Evolutionary conservation across 2,329 filamentous ascomycete species (phyloP).

Genomic region (Xylaria sp.): DNA sequence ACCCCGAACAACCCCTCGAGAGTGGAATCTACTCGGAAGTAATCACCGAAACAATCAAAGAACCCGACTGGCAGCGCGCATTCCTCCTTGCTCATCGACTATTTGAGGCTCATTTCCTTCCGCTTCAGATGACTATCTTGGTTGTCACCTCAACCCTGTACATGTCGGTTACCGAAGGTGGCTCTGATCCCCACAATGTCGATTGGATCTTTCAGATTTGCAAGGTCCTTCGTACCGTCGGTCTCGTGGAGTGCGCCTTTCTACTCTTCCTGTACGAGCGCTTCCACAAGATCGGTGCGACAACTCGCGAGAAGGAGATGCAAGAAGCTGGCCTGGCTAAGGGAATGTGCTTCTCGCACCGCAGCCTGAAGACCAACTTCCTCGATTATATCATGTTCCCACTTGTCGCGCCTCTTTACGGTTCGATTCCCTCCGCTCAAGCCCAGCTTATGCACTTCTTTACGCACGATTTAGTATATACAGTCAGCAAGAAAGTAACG

Average conservation of each 20-base stretch:
- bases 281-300: conserved; percentile 71
- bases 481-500: conserved; percentile 75
- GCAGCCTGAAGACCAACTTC: conserved; percentile 64
- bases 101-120: conserved; percentile 80
- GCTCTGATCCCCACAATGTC: conserved; percentile 63
- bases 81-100: conserved; percentile 71
- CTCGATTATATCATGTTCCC: conserved; percentile 74
- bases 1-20: conserved; percentile 56
- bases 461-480: conserved; percentile 74
- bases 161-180: conserved; percentile 62
- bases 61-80: conserved; percentile 65
- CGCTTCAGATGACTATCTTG: conserved; percentile 73
- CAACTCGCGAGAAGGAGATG: conserved; percentile 73
- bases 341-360: conserved; percentile 72
- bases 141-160: conserved; percentile 71
- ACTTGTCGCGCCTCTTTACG: conserved; percentile 73
- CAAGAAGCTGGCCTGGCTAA: conserved; percentile 69
- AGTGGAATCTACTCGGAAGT: conserved; percentile 66
- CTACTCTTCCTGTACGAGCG: conserved; percentile 75
- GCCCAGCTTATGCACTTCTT: conserved; percentile 77
- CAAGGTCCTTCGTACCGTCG: conserved; percentile 67
- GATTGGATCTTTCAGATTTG: conserved; percentile 69
- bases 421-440: conserved; percentile 73
- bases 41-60: conserved; percentile 60
- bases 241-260: conserved; percentile 70